Percentiles rank a stretch among this genome's conserved stretches.
Evolutionary conservation across 768 basidiomycete genomes (phyloP).

Genomic region (Lentinula detonsa): DNA sequence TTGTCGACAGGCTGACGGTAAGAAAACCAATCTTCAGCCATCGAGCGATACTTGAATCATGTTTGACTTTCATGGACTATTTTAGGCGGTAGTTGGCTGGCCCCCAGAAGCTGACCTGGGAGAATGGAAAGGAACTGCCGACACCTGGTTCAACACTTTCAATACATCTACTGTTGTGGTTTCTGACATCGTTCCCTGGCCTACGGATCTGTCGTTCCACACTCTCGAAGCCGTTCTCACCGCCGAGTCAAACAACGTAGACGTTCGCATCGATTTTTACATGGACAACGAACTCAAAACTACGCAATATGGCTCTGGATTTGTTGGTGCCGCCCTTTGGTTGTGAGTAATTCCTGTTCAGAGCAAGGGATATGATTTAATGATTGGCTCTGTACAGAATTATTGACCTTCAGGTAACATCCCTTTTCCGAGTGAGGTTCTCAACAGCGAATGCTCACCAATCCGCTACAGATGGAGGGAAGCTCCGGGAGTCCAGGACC

Average conservation of each 20-base stretch:
- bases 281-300: slow-evolving; percentile 29
- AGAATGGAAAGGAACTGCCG: slow-evolving; percentile 39
- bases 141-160: slow-evolving; percentile 41
- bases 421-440: no score
- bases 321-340: slow-evolving; percentile 34
- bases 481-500: slow-evolving; percentile 39
- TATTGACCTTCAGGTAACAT: slow-evolving; percentile 32
- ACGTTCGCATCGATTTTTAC: slow-evolving; percentile 35
- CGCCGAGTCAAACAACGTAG: slow-evolving; percentile 27
- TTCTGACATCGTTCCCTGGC: slow-evolving; percentile 34
- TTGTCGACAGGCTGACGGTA: slow-evolving; percentile 24
- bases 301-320: slow-evolving; percentile 34
- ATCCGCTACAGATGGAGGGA: slow-evolving; percentile 33
- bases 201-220: slow-evolving; percentile 37
- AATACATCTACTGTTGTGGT: slow-evolving; percentile 36
- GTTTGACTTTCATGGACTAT: background rate
- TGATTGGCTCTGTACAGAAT: slow-evolving; percentile 23
- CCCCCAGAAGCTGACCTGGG: slow-evolving; percentile 38
- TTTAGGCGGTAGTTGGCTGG: slow-evolving; percentile 33
- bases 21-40: background rate
- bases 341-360: slow-evolving; percentile 22
- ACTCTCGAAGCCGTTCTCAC: slow-evolving; percentile 34
- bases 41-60: background rate
- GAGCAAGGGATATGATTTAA: background rate
- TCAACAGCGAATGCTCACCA: background rate